phyloP scores from a whole-genome alignment of 345 rosid species.

The Salix dunnii region DNA sequence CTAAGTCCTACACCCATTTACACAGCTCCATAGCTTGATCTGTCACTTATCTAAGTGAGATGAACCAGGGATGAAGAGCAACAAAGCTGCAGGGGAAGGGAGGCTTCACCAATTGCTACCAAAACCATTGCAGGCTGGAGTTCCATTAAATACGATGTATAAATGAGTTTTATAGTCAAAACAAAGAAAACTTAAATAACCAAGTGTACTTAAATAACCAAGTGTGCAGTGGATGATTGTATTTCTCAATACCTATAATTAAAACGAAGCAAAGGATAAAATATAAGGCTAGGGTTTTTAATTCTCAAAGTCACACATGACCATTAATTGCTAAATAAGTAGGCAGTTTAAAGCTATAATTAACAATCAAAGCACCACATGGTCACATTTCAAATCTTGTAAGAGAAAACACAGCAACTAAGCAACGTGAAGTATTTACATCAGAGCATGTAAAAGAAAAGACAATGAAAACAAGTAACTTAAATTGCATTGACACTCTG shows the following conservation, averaged over 20 bases:
- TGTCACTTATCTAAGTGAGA: not conserved
- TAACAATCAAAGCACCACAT: not conserved
- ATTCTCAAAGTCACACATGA: not conserved
- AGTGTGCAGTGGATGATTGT: not conserved
- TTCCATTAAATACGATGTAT: not conserved
- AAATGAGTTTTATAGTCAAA: not conserved
- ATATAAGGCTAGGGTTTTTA: not conserved
- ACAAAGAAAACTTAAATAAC: no score
- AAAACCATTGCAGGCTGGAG: not conserved
- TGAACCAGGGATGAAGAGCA: not conserved
- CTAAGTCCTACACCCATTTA: not conserved
- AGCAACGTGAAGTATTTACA: not conserved
- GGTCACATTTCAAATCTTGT: not conserved
- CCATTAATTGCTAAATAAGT: not conserved
- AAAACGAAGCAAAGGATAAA: not conserved
- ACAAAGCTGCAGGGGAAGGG: not conserved
- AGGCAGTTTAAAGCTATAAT: not conserved
- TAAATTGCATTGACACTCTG: not conserved
- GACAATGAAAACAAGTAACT: not conserved
- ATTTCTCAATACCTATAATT: not conserved
- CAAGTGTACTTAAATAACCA: not conserved
- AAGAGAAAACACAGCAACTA: not conserved
- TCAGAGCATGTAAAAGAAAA: not conserved
- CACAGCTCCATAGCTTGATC: not conserved
- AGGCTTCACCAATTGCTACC: not conserved